Evolutionary conservation across 768 basidiomycete species (phyloP), one percentile per base, ranked within the genome.

Genomic region (Auricularia sp.): DNA sequence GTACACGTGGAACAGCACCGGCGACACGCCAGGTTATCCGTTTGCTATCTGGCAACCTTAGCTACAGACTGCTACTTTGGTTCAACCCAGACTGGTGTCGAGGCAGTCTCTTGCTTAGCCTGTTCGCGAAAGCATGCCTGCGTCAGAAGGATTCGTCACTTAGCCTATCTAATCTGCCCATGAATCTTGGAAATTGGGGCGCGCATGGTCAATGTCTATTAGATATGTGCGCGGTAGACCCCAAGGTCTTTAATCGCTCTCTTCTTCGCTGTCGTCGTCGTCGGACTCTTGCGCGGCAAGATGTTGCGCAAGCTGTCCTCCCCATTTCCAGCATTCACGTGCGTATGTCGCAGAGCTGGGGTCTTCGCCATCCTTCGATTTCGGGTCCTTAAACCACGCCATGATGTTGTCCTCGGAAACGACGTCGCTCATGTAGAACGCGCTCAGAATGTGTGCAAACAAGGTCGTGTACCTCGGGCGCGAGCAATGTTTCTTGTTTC

Each of bases 341-440:
- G 61, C 66, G 24, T 63, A 63, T 56, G 69, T 69, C 3, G 68
- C 69, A n/a, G 69, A 67, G 8, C 73, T 70, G 21, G 71, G 72
- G 33, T 69, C 68, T 16, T 68, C 70, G 2, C 69, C 72, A 54
- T 72, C 72, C 71, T 79, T 81, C 35, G 86, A 83, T 61, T 71
- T 76, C 29, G 83, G 81, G 62, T 77, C 79, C 63, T 73, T 77
- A 74, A 94, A 87, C 96, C 96, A 99, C 61, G 77, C 80, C n/a
- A 91, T 85, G 68, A 98, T 88, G 68, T 93, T 88, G 62, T 92
- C 89, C 70, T 94, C 94, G 61, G 91, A 90, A 2, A 97, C 86
- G 56, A 97, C 83, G 73, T 99, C 96, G n/a, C 82, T 81, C 71
- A 96, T 90, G 74, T 98, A 99, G 14, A 94, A 78, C 3, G 88